Conservation (phyloP, 163 green algal genomes). For the Volvox carteri region DNA sequence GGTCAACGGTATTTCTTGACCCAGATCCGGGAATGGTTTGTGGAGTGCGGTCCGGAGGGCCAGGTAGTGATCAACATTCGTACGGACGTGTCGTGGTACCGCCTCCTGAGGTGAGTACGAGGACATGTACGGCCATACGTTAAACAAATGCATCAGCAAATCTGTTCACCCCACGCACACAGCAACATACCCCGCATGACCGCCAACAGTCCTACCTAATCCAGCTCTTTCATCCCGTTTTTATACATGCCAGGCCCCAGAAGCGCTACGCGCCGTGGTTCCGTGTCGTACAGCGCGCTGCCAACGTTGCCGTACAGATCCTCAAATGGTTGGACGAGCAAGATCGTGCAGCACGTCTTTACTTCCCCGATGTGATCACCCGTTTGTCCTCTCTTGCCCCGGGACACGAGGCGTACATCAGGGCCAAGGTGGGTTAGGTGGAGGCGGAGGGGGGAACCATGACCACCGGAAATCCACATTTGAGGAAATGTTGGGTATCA, state of each 20-base stretch:
- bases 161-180: no score
- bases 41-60: conserved; percentile 89
- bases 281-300: conserved; percentile 83
- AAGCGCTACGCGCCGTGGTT: conserved; percentile 89
- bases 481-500: no score
- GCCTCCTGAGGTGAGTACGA: conserved; percentile 75
- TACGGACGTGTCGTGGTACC: conserved; percentile 95
- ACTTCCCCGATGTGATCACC: conserved; percentile 87
- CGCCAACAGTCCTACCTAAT: no score
- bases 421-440: conserved; percentile 71
- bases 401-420: conserved; percentile 73
- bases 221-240: no score
- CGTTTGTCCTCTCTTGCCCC: conserved; percentile 74
- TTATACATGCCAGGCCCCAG: conserved; percentile 78
- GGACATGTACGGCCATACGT: no score
- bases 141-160: no score
- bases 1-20: conserved; percentile 85
- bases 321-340: conserved; percentile 64
- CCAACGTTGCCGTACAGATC: conserved; percentile 76
- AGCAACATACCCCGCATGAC: no score
- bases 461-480: no score
- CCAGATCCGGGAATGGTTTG: conserved; percentile 79
- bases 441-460: no score
- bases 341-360: conserved; percentile 82
- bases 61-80: conserved; percentile 94